phyloP scores from a whole-genome alignment of 441 rosid species.

The Adansonia madagascariensis region DNA sequence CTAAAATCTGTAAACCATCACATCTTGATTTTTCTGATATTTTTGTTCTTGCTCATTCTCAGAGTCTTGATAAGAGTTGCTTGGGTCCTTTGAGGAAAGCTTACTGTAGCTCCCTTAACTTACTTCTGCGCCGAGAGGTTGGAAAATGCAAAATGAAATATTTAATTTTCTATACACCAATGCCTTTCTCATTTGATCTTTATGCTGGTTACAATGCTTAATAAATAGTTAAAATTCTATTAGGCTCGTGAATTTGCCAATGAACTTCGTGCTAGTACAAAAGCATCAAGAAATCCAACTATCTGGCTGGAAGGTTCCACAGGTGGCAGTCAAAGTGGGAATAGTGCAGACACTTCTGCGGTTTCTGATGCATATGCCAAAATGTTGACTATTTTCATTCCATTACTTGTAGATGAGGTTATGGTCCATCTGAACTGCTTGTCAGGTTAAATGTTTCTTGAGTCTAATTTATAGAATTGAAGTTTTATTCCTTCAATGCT shows the following conservation, averaged over 20 bases:
- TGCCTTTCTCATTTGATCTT: constrained; percentile 14
- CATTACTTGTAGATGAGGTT: constrained; percentile 98
- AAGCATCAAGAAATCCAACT: constrained; percentile 90
- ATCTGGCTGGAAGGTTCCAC: constrained; percentile 95
- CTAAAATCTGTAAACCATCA: constrained; percentile 16
- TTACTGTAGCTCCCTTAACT: constrained; percentile 92
- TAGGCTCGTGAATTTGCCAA: constrained; percentile 99
- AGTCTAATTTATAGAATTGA: constrained; percentile 21
- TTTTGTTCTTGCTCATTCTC: constrained; percentile 31
- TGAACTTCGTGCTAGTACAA: constrained; percentile 99
- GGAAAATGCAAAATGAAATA: constrained; percentile 31
- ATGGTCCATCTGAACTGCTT: constrained; percentile 54
- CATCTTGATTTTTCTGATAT: constrained; percentile 25
- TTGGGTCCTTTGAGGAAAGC: constrained; percentile 91
- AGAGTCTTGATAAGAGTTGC: constrained; percentile 95
- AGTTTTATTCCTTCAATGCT: constrained; percentile 30
- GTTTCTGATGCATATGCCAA: constrained; percentile 97
- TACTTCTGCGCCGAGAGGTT: constrained; percentile 57
- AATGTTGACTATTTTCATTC: constrained; percentile 94
- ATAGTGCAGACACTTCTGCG: constrained; percentile 77
- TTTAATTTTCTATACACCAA: constrained; percentile 10
- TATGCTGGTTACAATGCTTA: constrained; percentile 12
- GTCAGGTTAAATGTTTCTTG: constrained; percentile 62
- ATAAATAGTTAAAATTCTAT: constrained; percentile 24
- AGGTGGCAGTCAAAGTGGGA: constrained; percentile 73